phyloP scores from a whole-genome alignment of 176 grass and related monocot genomes.

The Cymbopogon citratus region DNA sequence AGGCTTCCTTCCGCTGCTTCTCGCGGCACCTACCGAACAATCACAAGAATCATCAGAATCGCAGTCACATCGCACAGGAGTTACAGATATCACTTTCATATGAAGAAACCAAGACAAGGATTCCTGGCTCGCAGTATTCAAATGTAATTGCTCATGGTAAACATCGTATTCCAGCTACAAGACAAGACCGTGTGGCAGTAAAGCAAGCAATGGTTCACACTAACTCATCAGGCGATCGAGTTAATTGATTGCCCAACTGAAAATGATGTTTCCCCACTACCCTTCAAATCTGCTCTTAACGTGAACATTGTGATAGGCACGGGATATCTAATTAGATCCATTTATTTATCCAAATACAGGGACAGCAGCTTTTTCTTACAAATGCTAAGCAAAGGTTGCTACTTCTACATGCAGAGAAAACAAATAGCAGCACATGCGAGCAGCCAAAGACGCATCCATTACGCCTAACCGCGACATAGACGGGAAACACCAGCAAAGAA shows the following conservation, averaged over 20 bases:
- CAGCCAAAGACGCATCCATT: background rate
- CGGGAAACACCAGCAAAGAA: background rate
- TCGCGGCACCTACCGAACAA: constrained; percentile 69
- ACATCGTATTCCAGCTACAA: constrained; percentile 16
- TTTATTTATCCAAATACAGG: background rate
- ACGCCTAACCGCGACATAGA: background rate
- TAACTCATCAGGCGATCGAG: background rate
- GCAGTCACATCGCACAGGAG: constrained; percentile 8
- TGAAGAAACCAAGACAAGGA: constrained; percentile 13
- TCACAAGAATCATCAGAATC: constrained; percentile 4
- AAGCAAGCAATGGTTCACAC: constrained; percentile 15
- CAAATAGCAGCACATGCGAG: background rate
- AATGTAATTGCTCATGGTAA: background rate
- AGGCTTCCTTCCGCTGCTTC: constrained; percentile 95
- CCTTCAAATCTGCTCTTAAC: constrained; percentile 21
- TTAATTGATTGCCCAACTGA: constrained; percentile 22
- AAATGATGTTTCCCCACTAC: constrained; percentile 14
- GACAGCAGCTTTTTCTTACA: background rate
- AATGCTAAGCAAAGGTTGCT: background rate
- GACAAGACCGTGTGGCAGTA: constrained; percentile 5
- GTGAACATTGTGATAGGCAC: constrained; percentile 17
- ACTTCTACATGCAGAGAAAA: background rate
- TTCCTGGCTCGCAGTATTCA: background rate
- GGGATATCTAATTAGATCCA: constrained; percentile 11
- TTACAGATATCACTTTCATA: constrained; percentile 3